phyloP scores from a whole-genome alignment of 108 stramenopile genomes.

The Heterococcus sp. region DNA sequence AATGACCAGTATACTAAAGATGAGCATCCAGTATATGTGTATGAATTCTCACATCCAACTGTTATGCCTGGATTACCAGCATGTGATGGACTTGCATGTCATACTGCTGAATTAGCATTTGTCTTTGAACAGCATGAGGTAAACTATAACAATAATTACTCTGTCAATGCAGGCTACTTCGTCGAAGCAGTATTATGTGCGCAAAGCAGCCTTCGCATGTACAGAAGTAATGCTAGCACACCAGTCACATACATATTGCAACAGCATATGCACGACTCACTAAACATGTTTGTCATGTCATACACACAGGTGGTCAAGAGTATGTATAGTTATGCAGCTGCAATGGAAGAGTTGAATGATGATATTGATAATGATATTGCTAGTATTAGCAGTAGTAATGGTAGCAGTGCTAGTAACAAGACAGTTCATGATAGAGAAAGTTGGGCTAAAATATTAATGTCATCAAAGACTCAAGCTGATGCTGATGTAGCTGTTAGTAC shows the following conservation, averaged over 20 bases:
- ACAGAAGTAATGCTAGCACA: background rate
- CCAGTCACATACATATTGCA: background rate
- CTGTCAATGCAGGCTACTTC: background rate
- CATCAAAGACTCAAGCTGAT: background rate
- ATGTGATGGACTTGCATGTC: conserved; percentile 76
- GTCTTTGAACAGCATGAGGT: conserved; percentile 73
- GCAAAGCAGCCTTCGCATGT: background rate
- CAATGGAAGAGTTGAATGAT: background rate
- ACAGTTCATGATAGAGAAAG: background rate
- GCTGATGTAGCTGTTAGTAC: conserved; percentile 1
- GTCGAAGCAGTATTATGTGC: background rate
- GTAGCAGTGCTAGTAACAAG: background rate
- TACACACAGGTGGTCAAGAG: background rate
- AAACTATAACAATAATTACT: conserved; percentile 2
- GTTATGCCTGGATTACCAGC: conserved; percentile 71
- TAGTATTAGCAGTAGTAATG: background rate
- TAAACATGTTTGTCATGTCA: background rate
- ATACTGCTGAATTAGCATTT: conserved; percentile 76
- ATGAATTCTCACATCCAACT: conserved; percentile 74
- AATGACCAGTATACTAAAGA: background rate
- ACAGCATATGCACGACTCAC: background rate
- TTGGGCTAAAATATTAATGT: background rate
- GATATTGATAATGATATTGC: background rate
- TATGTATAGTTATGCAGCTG: background rate
- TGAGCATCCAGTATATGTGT: conserved; percentile 63